Evolutionary conservation across 2,329 filamentous ascomycete species (phyloP), one percentile per base, ranked within the genome.

Genomic region (Ascochyta koolunga): DNA sequence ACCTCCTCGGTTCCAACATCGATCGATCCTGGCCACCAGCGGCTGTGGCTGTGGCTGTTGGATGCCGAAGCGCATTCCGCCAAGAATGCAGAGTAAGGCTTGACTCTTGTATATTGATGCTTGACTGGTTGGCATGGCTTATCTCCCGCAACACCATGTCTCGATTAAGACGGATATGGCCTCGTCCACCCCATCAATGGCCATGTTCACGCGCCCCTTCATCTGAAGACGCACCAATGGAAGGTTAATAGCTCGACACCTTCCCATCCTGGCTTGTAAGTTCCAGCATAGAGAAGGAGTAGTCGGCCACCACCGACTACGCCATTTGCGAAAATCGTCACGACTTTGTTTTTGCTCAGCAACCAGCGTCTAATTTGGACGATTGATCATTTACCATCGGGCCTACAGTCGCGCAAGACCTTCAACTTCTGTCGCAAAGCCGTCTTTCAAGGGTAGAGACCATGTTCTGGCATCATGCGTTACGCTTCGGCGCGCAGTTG

Each of bases 81-180:
- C 67, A 70, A 70, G 66, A 19, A 44, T 51, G 58, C 62, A 60
- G 54, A 56, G 54, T 36, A 60, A 67, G 50, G 65, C 68, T 70
- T 71, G 56, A 59, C 39, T 29, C 22, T 25, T 33, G 43, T 51
- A 53, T 46, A 40, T 42, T 25, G 51, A 62, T 54, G 61, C 67
- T 66, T 70, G 58, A 68, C 42, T 63, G 64, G 58, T 48, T 49
- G 54, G 50, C 46, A 44, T 37, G 48, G 56, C 54, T 55, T 54
- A 58, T 56, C 42, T 59, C 44, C 54, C 54, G 48, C 57, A 29
- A 58, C 56, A 59, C 58, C 54, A 53, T 33, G 47, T 48, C 35
- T 36, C 42, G 32, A 38, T 32, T 43, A 24, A 18, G 33, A 39
- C 40, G 36, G 38, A 19, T 35, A 24, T 32, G 25, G 46, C 18